Base-by-base conservation (phyloP, 2,329 filamentous ascomycete genomes). In the Stromatinia cepivora region DNA sequence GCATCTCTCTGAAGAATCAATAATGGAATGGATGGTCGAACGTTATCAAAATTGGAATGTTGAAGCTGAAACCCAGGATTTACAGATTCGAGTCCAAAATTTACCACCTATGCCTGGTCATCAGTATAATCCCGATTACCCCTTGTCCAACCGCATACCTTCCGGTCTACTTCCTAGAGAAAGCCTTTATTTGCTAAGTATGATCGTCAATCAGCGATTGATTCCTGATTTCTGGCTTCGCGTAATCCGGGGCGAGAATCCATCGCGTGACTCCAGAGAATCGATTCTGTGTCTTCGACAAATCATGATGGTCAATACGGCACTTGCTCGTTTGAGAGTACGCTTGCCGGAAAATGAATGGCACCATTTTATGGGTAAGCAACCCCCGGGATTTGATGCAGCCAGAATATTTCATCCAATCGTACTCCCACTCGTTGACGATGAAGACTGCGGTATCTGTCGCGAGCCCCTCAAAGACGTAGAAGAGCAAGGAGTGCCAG, bases 351-450 rank as follows among this genome's bases (percentile, higher is more conserved):
- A 15, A n/a, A 1, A 4, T 2, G 13, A 17, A 11, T 50, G 28
- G 45, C 13, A 13, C 8, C 1, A 6, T 25, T 22, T 8, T 25
- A 20, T 52, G 22, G 59, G 31, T 9, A 3, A 39, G 10, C 8
- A 36, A n/a, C 20, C 9, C 10, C 3, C 3, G 39, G 9, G 2
- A 4, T 42, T 15, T 42, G 5, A 4, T 42, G 3, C 4, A 15
- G 10, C 7, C 5, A 2, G 4, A 7, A 0, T 1, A 15, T 11
- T 39, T 25, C 1, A 10, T 3, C 31, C 34, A 4, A 13, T 39
- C 59, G 20, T n/a, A 1, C 4, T 10, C 31, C 1, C 45, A 25
- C 9, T 25, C 15, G 1, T 4, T 22, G 31, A n/a, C 36, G 4
- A 25, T 28, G 59, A 36, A 25, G 31, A 25, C 4, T 63, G 59